Base-by-base conservation (phyloP, 2,329 filamentous ascomycete species). In the Lecanicillium sp. region DNA sequence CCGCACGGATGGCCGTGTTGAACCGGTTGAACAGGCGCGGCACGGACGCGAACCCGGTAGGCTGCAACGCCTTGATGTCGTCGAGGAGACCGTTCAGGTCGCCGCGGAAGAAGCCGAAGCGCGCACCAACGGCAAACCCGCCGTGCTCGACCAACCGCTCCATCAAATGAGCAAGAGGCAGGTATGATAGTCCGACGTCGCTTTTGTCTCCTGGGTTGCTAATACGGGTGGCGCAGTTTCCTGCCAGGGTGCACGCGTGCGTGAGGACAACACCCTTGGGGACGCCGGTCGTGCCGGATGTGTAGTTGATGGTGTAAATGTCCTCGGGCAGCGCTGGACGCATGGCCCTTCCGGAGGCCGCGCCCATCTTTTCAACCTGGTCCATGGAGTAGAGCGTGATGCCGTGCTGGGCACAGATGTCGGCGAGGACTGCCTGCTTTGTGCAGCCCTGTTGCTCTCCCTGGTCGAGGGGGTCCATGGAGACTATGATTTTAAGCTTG, bases 91-190 rank as follows among this genome's bases (percentile, higher is more conserved):
- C 84, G 11, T 84, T 57, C 45, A 96, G 82, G 55, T 96, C 87
- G 39, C 92, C 92, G 51, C 92, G 87, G 74, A 96, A 98, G 62
- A 90, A 98, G 11, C 90, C 92, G 50, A 96, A 80, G 8, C 77
- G 68, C 25, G 77, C 77, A 39, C 87, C 89, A 37, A 77, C 72
- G 52, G 83, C 77, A 13, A 96, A 68, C 12, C 78, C 75, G 4
- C 71, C 69, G 58, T 94, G 84, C 58, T 98, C 92, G 29, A 81
- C 70, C 49, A 96, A 71, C 40, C 92, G 83, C 47, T 89, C 85
- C 60, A 87, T 96, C 52, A 98, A 97, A 58, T 98, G 92, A 9
- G 92, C 92, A 29, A 96, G 68, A 1, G 92, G 92, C 37, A 98
- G 74, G 62, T 97, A 98, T 1, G 90, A 97, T 42, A 87, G 76